A percentile compares a stretch with the other conserved stretches of the same genome.
Evolutionary conservation across 306 rosid genomes (phyloP).

Genomic region (Trichosanthes cucumerina): DNA sequence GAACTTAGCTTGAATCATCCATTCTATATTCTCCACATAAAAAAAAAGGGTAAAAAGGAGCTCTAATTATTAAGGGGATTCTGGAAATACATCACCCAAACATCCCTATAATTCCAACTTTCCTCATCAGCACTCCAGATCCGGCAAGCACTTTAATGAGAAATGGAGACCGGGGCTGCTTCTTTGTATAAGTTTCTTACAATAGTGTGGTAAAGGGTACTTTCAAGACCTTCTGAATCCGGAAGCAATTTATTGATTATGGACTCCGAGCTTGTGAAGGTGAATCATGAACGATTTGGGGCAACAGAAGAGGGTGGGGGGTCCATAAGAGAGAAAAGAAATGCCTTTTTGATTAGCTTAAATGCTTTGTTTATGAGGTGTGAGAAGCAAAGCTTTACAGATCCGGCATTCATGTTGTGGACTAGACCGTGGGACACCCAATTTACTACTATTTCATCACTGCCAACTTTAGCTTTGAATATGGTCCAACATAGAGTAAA

Average conservation of each 20-base stretch:
- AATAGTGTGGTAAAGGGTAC: not conserved
- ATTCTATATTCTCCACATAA: constrained; percentile 1
- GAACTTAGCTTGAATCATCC: not conserved
- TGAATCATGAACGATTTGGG: constrained; percentile 2
- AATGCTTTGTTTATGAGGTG: constrained; percentile 16
- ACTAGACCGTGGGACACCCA: constrained; percentile 11
- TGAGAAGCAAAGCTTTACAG: constrained; percentile 5
- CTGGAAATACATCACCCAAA: not conserved
- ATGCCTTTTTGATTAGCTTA: not conserved
- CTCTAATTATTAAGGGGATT: not conserved
- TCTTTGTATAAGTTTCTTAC: constrained; percentile 1
- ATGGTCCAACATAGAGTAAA: constrained; percentile 16
- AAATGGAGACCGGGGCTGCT: not conserved
- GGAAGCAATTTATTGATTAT: constrained; percentile 11
- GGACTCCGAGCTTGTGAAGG: constrained; percentile 3
- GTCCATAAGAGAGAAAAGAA: not conserved
- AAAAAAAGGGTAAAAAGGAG: not conserved
- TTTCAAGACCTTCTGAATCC: not conserved
- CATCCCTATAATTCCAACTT: constrained; percentile 4
- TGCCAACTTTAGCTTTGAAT: constrained; percentile 15
- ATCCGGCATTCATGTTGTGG: constrained; percentile 12
- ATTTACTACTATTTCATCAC: constrained; percentile 10
- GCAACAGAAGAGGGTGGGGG: not conserved
- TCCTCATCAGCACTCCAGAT: constrained; percentile 6
- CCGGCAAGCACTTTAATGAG: constrained; percentile 6